These are phyloP conservation scores for Ceratobasidium sp. DNA, from an alignment of 1,284 basidiomycete genomes.

Conservation along the genomic window DNA sequence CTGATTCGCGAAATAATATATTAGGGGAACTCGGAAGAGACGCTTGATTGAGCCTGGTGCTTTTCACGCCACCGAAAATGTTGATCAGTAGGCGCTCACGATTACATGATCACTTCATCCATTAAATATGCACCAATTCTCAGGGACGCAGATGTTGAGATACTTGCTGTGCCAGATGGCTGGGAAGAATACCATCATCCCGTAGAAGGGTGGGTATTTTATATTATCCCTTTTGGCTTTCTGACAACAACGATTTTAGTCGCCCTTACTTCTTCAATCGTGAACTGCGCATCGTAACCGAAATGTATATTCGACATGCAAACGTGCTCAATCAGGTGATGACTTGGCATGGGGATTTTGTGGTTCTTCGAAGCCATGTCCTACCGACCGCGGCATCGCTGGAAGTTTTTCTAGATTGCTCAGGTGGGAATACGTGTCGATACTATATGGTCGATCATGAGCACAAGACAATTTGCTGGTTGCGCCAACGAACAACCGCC, in stretches of 20 bases:
- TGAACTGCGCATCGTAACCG: slow-evolving; percentile 14
- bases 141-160: slow-evolving; percentile 8
- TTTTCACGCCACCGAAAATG: background rate
- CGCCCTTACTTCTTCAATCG: slow-evolving; percentile 29
- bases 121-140: no score
- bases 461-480: slow-evolving; percentile 34
- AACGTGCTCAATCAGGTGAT: background rate
- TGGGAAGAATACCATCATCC: slow-evolving; percentile 42
- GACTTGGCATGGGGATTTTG: slow-evolving; percentile 20
- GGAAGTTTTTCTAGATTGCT: slow-evolving; percentile 39
- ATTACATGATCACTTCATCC: no score
- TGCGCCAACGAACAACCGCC: slow-evolving; percentile 30
- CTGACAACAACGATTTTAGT: no score
- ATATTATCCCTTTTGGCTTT: no score
- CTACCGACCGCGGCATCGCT: slow-evolving; percentile 19
- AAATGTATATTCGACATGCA: slow-evolving; percentile 34
- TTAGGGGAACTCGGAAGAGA: slow-evolving; percentile 18
- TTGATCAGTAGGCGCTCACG: background rate
- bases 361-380: slow-evolving; percentile 7
- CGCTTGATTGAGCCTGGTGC: background rate
- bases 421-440: slow-evolving; percentile 25
- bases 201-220: slow-evolving; percentile 37
- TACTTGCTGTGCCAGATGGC: background rate
- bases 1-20: no score
- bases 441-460: slow-evolving; percentile 41